Conservation (phyloP, 2,329 filamentous ascomycete genomes). For the Pseudogymnoascus sp. region DNA sequence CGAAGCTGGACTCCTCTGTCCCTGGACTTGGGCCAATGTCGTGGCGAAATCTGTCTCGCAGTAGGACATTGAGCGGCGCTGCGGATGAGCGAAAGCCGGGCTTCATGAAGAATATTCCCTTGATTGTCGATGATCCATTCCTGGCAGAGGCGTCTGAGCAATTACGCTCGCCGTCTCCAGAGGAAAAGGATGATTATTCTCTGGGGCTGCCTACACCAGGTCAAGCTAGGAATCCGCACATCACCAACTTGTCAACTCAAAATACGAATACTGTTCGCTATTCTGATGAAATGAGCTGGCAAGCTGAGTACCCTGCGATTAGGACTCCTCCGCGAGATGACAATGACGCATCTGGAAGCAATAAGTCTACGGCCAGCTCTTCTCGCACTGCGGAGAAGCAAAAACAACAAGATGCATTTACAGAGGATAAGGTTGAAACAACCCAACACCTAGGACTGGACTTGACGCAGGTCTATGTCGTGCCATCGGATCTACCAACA, state of each 20-base stretch:
- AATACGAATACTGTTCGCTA: neutral
- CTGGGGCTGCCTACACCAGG: conserved; percentile 17
- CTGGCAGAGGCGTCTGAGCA: conserved; percentile 11
- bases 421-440: neutral
- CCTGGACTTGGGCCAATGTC: neutral
- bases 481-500: neutral
- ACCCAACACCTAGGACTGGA: neutral
- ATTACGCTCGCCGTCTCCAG: conserved; percentile 17
- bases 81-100: conserved; percentile 12
- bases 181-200: conserved; percentile 20
- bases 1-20: neutral
- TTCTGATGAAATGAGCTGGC: conserved; percentile 13
- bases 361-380: neutral
- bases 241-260: neutral
- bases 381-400: neutral
- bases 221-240: conserved; percentile 14
- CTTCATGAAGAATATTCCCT: neutral
- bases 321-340: neutral
- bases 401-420: neutral
- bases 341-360: neutral
- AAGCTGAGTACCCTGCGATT: conserved; percentile 5
- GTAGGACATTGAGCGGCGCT: neutral
- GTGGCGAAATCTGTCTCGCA: neutral
- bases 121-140: conserved; percentile 19
- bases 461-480: neutral